Conservation (phyloP, 2,329 filamentous ascomycete genomes). For the Botrytis byssoidea region DNA sequence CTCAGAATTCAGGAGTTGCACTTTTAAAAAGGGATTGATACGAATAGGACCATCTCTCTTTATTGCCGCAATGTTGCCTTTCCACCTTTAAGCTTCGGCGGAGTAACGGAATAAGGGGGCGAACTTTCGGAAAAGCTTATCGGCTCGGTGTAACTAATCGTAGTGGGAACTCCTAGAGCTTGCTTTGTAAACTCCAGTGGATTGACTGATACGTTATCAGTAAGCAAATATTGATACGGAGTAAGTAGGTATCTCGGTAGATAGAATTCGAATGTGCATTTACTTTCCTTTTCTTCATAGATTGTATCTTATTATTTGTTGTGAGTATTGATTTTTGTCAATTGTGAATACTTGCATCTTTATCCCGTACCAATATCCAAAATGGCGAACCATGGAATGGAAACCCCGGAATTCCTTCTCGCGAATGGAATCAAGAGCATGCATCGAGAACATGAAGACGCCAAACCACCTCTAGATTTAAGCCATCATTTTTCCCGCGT, state of each 20-base stretch:
- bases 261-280: background rate
- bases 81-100: background rate
- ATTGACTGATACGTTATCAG: slow-evolving; percentile 14
- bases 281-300: background rate
- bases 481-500: slow-evolving; percentile 74
- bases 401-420: background rate
- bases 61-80: background rate
- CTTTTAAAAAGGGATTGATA: background rate
- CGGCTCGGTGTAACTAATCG: background rate
- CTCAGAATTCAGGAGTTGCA: background rate
- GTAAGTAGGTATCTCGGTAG: background rate
- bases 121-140: background rate
- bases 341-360: background rate
- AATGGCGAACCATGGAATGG: background rate
- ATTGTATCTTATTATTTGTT: background rate
- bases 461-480: slow-evolving; percentile 62
- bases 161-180: background rate
- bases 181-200: background rate
- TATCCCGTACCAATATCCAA: background rate
- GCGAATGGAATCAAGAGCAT: slow-evolving; percentile 22
- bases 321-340: background rate
- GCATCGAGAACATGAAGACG: slow-evolving; percentile 15
- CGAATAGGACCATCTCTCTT: background rate
- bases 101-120: background rate
- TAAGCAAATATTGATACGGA: background rate